Conservation (phyloP, 345 rosid species). For the Populus deltoides region DNA sequence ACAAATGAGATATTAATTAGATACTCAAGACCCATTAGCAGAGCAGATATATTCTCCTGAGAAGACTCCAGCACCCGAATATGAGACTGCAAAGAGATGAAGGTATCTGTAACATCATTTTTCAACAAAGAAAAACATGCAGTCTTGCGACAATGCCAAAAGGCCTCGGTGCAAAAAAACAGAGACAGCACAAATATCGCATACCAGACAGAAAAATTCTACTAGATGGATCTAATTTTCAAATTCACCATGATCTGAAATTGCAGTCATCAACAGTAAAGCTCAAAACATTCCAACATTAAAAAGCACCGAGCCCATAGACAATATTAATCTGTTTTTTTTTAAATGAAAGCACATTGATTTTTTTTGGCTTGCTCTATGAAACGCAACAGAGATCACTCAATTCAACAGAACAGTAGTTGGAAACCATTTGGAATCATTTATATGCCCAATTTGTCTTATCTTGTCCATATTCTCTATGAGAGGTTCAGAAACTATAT, state of each 20-base stretch:
- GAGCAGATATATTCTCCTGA: conserved; percentile 59
- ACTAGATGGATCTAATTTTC: neutral
- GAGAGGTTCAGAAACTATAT: neutral
- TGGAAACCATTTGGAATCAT: neutral
- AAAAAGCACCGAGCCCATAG: neutral
- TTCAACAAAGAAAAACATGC: neutral
- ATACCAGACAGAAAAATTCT: neutral
- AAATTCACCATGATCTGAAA: neutral
- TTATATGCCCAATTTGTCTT: neutral
- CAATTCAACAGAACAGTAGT: neutral
- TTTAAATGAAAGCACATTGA: neutral
- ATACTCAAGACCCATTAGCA: conserved; percentile 86
- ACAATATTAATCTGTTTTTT: neutral
- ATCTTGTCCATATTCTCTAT: neutral
- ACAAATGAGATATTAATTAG: conserved; percentile 86
- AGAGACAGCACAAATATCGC: neutral
- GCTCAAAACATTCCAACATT: neutral
- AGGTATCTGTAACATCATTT: conserved; percentile 10
- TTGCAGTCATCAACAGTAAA: neutral
- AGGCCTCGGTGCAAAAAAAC: neutral
- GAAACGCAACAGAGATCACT: neutral
- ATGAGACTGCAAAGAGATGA: conserved; percentile 57
- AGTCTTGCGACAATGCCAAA: neutral
- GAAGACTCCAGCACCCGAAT: conserved; percentile 74
- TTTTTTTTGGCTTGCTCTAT: neutral